Percentiles rank a stretch among this genome's conserved stretches.
phyloP scores from a whole-genome alignment of 345 rosid species.

The Syzygium aromaticum region DNA sequence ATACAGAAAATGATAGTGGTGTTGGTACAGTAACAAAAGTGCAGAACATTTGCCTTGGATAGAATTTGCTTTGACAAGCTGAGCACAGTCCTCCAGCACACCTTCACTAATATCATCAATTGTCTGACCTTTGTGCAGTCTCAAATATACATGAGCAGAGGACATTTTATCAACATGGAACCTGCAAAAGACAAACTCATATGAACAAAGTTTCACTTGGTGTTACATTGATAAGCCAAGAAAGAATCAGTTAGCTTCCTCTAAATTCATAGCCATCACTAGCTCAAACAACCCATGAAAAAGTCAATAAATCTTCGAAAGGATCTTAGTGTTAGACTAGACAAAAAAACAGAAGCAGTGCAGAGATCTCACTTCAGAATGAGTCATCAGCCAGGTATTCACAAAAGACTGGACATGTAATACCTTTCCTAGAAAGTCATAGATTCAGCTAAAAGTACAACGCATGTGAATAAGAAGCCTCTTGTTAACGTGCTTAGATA shows the following conservation, averaged over 20 bases:
- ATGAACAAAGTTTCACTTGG: background rate
- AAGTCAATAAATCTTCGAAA: background rate
- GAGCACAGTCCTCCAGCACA: slow-evolving; percentile 86
- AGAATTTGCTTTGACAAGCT: slow-evolving; percentile 98
- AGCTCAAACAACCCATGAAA: background rate
- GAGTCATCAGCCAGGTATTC: background rate
- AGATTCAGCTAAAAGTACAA: background rate
- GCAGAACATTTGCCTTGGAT: slow-evolving; percentile 55
- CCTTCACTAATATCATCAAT: slow-evolving; percentile 84
- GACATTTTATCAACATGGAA: slow-evolving; percentile 99
- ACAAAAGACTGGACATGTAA: background rate
- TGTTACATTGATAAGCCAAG: background rate
- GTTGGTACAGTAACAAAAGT: background rate
- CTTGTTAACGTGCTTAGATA: background rate
- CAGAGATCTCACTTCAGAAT: background rate
- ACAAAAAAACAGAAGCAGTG: background rate
- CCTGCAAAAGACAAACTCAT: slow-evolving; percentile 32
- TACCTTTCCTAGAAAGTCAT: background rate
- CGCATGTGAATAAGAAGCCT: background rate
- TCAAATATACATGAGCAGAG: slow-evolving; percentile 92
- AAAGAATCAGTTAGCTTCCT: background rate
- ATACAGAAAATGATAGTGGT: background rate
- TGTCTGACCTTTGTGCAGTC: slow-evolving; percentile 81
- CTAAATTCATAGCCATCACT: background rate
- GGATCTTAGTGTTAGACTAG: background rate